Base-by-base conservation (phyloP, 1,139 yeast genomes). In the Pichia sp. region DNA sequence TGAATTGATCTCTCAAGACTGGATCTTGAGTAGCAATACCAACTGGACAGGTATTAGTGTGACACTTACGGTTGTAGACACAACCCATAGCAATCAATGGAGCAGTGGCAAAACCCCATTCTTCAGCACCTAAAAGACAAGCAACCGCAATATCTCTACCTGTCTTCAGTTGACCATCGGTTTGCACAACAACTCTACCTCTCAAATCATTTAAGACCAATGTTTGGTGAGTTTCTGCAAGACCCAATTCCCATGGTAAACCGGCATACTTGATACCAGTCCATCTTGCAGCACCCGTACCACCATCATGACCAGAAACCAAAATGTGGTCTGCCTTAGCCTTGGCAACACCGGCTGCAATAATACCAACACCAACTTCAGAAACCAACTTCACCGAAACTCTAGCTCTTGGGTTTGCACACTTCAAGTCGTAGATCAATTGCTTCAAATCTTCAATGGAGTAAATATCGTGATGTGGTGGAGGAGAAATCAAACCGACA, bases 11-110 rank as follows among this genome's bases (percentile, higher is more conserved):
- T 64, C 98, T 79, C 52, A 91, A 73, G 49, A 79, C 86, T 22
- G 97, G 96, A 61, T 91, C 97, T 63, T 91, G 98, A 27, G 98
- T 91, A 32, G 98, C 98, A 66, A 91, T 85, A 66, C 98, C 98
- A 37, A 88, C 97, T 25, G 98, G 96, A 65, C 98, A 91, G 30
- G 95, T 77, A 63, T 86, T 84, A 46, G 83, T 67, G 58, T 91
- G 96, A 61, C 97, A 88, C 66, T 81, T 84, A 63, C 96, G 73
- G 84, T 88, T 81, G 84, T 86, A 79, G 56, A 88, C 80, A 71
- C 98, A 91, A 40, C 97, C 97, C 88, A 88, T 77, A 33, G 97
- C 94, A 54, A 91, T 88, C 60, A 91, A 75, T 35, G 98, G 97
- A 50, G 96, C 80, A 26, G 98, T 91, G 26, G 98, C 98, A 56